Percentiles rank a stretch among this genome's conserved stretches.
phyloP scores from a whole-genome alignment of 352 stramenopile genomes.

The Pythium folliculosum region DNA sequence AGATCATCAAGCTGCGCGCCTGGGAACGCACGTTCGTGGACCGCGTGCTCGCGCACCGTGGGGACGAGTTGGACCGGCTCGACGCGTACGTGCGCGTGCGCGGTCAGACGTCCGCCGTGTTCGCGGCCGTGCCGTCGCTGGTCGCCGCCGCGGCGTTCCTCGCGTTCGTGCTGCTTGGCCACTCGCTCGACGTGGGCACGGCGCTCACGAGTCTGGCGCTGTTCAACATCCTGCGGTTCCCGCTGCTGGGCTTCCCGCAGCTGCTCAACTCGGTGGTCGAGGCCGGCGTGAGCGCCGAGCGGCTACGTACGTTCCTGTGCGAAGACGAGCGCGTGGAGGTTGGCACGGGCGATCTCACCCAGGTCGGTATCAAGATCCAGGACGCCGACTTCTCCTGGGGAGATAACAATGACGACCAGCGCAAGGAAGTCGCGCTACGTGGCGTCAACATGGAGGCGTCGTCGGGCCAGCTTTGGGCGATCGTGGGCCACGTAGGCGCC shows the following conservation, averaged over 20 bases:
- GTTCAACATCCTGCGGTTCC: conserved; percentile 96
- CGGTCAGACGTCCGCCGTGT: conserved; percentile 44
- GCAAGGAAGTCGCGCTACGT: conserved; percentile 33
- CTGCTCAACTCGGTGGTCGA: conserved; percentile 95
- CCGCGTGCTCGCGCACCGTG: conserved; percentile 58
- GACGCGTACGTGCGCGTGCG: conserved; percentile 40
- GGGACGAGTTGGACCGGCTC: conserved; percentile 67
- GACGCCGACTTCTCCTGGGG: conserved; percentile 72
- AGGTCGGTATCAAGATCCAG: conserved; percentile 52
- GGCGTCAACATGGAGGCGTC: conserved; percentile 73
- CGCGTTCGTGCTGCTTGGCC: conserved; percentile 60
- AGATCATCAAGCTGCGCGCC: conserved; percentile 97
- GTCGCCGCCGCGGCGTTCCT: conserved; percentile 88
- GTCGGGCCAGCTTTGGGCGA: conserved; percentile 67
- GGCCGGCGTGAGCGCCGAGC: conserved; percentile 68
- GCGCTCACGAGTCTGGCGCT: conserved; percentile 92
- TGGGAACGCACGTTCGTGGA: conserved; percentile 90
- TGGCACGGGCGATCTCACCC: conserved; percentile 72
- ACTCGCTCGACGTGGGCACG: conserved; percentile 85
- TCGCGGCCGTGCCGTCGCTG: conserved; percentile 74
- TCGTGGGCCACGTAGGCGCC: conserved; percentile 72
- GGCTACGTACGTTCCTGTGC: conserved; percentile 65
- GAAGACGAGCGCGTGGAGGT: conserved; percentile 74
- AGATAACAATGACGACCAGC: conserved; percentile 24
- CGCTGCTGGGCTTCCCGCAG: conserved; percentile 94